A percentile compares a stretch with the other conserved stretches of the same genome.
These are phyloP conservation scores for Gynandropsis gynandra DNA, from an alignment of 345 rosid species.

Conservation along the genomic window DNA sequence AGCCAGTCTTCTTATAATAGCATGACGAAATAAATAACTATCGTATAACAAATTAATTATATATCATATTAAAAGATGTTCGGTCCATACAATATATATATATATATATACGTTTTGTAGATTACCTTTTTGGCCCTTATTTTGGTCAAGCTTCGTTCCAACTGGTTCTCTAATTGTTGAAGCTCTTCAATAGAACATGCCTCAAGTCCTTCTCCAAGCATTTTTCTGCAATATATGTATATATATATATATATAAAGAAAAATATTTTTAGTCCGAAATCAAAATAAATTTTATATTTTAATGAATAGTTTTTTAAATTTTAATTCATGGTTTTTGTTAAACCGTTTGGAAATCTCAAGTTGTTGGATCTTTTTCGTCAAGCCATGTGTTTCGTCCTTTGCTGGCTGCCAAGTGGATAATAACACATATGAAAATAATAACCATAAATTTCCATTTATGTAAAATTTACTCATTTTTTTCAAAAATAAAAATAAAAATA, in stretches of 20 bases:
- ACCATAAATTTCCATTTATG: not conserved
- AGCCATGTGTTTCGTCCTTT: slow-evolving; percentile 31
- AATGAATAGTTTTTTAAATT: too few species aligned
- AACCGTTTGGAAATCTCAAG: slow-evolving; percentile 64
- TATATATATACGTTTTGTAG: not conserved
- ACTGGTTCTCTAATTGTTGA: slow-evolving; percentile 58
- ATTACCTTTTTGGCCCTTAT: slow-evolving; percentile 81
- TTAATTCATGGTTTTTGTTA: not conserved
- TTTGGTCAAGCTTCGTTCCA: slow-evolving; percentile 62
- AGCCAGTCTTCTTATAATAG: too few species aligned
- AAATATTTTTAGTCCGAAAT: too few species aligned
- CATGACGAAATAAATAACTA: too few species aligned
- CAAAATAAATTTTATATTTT: too few species aligned
- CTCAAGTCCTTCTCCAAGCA: slow-evolving; percentile 64
- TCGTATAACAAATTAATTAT: slow-evolving; percentile 37
- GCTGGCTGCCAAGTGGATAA: slow-evolving; percentile 33
- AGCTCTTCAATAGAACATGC: slow-evolving; percentile 57
- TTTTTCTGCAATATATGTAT: slow-evolving; percentile 52
- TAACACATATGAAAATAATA: not conserved
- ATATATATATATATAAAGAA: too few species aligned
- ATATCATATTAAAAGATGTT: slow-evolving; percentile 47
- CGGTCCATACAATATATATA: not conserved
- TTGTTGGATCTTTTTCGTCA: slow-evolving; percentile 55
- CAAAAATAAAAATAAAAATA: too few species aligned
- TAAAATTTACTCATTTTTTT: too few species aligned